Base-by-base conservation (phyloP, 2,329 filamentous ascomycete genomes). In the Lithohypha guttulata region DNA sequence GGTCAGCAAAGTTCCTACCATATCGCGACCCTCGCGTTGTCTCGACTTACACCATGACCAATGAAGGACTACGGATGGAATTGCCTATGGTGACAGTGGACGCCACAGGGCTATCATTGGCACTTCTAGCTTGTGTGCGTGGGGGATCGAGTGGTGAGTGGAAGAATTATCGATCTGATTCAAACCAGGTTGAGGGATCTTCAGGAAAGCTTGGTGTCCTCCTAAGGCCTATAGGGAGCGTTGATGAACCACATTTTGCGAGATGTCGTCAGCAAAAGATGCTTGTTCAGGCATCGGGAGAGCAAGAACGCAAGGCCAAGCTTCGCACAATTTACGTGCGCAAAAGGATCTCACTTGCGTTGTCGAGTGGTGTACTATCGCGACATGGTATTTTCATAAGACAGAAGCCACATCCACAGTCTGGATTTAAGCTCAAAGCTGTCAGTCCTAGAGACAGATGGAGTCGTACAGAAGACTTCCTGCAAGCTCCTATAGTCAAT, bases 1-100 rank as follows among this genome's bases (percentile, higher is more conserved):
- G n/a, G n/a, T 25, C 23, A 25, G 23, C 23, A 25, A 7, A 25
- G 23, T 8, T 25, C 23, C 23, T 25, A 8, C 10, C 10, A 31
- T 11, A 31, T 14, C 28, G 15, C 7, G 14, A 31, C 9, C 28
- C 28, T 7, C 7, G 14, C 7, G 28, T 14, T 14, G 28, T 31
- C 8, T 31, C 28, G 15, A 31, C 9, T 14, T 11, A 31, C 14
- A 8, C 14, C 28, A 17, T 31, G 28, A n/a, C 10, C 9, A 31
- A 31, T 31, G 28, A 31, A 31, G 10, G 15, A 8, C 14, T 31
- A 31, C 28, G 28, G 9, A 31, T 31, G 7, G 28, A 31, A 17
- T 13, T 31, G 8, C 28, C 15, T 7, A 11, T 31, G 10, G 28
- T n/a, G 7, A 13, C 14, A 14, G 28, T 31, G 28, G 14, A 31